Evolutionary conservation across 2,329 filamentous ascomycete genomes (phyloP).

Genomic region (Fusarium sp.): DNA sequence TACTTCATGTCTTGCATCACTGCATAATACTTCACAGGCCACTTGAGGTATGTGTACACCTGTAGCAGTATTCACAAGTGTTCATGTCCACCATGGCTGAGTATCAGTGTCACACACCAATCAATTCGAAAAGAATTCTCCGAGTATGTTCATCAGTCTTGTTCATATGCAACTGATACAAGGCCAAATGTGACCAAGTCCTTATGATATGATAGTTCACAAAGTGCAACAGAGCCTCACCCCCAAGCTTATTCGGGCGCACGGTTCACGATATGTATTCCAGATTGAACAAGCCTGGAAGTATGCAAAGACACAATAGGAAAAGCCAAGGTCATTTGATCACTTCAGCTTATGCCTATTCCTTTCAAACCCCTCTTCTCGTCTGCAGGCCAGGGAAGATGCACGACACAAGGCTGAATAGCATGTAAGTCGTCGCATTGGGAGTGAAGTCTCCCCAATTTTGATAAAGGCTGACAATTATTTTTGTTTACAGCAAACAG

Average conservation of each 20-base stretch:
- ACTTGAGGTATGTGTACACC: not conserved
- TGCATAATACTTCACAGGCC: not conserved
- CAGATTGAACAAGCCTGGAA: not conserved
- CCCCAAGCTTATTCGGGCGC: not conserved
- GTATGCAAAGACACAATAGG: not conserved
- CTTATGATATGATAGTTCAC: not conserved
- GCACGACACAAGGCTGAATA: slow-evolving; percentile 12
- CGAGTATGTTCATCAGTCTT: not conserved
- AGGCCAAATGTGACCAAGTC: not conserved
- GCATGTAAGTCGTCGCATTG: not conserved
- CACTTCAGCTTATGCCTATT: not conserved
- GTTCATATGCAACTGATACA: not conserved
- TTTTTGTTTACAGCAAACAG: not conserved
- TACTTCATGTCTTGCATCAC: not conserved
- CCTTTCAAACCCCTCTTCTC: slow-evolving; percentile 1
- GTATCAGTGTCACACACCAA: not conserved
- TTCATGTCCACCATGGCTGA: not conserved
- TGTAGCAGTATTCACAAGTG: not conserved
- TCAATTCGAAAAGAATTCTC: not conserved
- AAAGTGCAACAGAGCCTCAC: not conserved
- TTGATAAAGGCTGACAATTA: not conserved
- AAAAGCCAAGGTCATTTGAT: not conserved
- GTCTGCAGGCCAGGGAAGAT: not conserved
- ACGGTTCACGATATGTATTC: not conserved
- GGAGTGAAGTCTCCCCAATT: not conserved